Evolutionary conservation across 1,139 yeast genomes (phyloP).

Genomic region (Diutina siamensis): DNA sequence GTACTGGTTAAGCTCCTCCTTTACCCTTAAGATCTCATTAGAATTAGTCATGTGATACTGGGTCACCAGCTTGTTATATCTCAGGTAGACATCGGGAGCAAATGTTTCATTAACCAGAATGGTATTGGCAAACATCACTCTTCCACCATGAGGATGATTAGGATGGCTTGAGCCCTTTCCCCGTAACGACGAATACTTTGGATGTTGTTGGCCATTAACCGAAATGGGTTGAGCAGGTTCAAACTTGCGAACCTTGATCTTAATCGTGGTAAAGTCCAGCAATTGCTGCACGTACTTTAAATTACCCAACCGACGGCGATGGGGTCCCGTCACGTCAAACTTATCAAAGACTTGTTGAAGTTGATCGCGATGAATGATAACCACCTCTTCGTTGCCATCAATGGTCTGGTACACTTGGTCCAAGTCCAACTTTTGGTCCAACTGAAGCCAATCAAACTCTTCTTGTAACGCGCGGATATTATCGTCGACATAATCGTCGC

Average conservation of each 20-base stretch:
- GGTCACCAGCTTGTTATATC: slow-evolving; percentile 42
- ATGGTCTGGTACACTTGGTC: background rate
- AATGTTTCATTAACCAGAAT: slow-evolving; percentile 36
- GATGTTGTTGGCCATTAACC: background rate
- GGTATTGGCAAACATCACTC: slow-evolving; percentile 33
- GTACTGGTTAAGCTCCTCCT: slow-evolving; percentile 38
- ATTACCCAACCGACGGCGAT: slow-evolving; percentile 3
- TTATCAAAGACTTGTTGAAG: background rate
- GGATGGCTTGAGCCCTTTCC: slow-evolving; percentile 8
- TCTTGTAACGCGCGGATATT: slow-evolving; percentile 22
- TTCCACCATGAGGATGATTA: slow-evolving; percentile 1
- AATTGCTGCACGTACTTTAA: slow-evolving; percentile 27
- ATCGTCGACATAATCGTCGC: slow-evolving; percentile 25
- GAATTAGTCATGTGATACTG: slow-evolving; percentile 39
- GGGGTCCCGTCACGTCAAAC: slow-evolving; percentile 4
- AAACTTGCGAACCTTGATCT: slow-evolving; percentile 22
- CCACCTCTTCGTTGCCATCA: background rate
- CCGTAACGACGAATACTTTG: background rate
- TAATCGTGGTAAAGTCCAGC: slow-evolving; percentile 23
- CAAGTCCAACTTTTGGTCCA: background rate
- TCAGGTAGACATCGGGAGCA: slow-evolving; percentile 35
- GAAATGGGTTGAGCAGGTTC: slow-evolving; percentile 12
- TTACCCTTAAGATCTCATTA: slow-evolving; percentile 32
- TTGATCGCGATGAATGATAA: background rate
- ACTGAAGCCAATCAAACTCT: slow-evolving; percentile 21